Base-by-base conservation (phyloP, 176 grass and related monocot genomes). In the Eragrostis nindensis region DNA sequence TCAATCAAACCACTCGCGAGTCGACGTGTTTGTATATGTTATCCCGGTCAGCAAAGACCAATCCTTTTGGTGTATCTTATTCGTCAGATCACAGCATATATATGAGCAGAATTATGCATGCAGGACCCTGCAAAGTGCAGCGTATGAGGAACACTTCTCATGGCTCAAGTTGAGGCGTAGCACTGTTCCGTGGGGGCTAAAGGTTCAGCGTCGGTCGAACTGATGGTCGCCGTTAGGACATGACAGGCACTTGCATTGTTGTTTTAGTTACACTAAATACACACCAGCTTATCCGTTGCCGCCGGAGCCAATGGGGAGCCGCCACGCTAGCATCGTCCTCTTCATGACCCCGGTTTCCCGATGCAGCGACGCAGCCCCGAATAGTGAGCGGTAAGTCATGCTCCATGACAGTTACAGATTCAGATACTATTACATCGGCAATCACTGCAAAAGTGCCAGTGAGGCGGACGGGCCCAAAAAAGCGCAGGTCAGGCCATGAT, bases 11-110 rank as follows among this genome's bases (percentile, higher is more conserved):
- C 66, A 25, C 47, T 40, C 6, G 17, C 74, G 75, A 77, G 38
- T 77, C 85, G 77, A 70, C 59, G 22, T 12, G 21, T 85, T 86
- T 86, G 6, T 48, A 86, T 82, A 89, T 82, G 57, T 78, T 73
- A 67, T 77, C 87, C 55, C 41, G 40, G 16, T 17, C 4, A 29
- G 10, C 18, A 52, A 42, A 80, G 27, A 47, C 6, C 61, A 68
- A 68, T 68, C 49, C 61, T 67, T 67, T 19, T 74, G 47, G 49
- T 46, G 61, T 85, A 67, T 59, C 17, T 32, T 86, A 68, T 67
- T 68, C 69, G 26, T 46, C 25, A 46, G 69, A 5, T 29, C 49
- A 73, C 41, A 73, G 18, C 62, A 79, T 62, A 71, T 44, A 79
- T 62, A 71, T 44, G 75, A 53, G 49, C 59, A 24, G 67, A 54